A percentile compares a stretch with the other conserved stretches of the same genome.
Conservation (phyloP, 768 basidiomycete species). For the Boletellus ananas region DNA sequence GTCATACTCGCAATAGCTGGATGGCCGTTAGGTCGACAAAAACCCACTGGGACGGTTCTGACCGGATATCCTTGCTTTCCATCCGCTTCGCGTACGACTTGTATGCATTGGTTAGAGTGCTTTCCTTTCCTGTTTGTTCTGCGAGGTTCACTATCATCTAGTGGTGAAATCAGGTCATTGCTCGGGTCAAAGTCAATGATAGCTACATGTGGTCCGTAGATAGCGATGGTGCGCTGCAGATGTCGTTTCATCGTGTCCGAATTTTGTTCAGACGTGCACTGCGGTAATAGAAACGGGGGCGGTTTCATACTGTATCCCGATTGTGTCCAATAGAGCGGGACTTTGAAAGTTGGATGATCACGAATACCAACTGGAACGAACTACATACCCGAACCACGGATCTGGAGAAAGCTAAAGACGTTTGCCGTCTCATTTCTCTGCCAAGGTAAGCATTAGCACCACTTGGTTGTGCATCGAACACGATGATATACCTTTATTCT, state of each 20-base stretch:
- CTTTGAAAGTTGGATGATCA: conserved; percentile 36
- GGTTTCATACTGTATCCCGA: conserved; percentile 85
- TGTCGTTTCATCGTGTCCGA: conserved; percentile 69
- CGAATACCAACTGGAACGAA: neutral
- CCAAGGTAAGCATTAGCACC: neutral
- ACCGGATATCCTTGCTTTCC: conserved; percentile 55
- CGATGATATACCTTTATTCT: conserved; percentile 59
- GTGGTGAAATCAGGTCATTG: conserved; percentile 2
- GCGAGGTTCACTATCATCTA: conserved; percentile 87
- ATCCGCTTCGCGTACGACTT: conserved; percentile 61
- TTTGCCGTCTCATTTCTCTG: conserved; percentile 75
- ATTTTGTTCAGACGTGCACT: conserved; percentile 71
- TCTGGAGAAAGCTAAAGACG: conserved; percentile 85
- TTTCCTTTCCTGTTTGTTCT: conserved; percentile 89
- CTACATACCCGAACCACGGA: conserved; percentile 78
- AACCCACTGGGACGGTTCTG: conserved; percentile 18
- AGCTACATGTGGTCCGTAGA: conserved; percentile 78
- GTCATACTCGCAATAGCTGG: conserved; percentile 80
- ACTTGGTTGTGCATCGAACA: neutral
- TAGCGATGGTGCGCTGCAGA: conserved; percentile 57
- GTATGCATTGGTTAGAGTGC: conserved; percentile 72
- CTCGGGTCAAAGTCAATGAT: conserved; percentile 1
- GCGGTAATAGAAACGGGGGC: conserved; percentile 69
- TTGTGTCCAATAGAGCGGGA: conserved; percentile 93
- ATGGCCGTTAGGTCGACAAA: neutral